Conservation (phyloP, 257 asterid genomes). For the Knoxia roxburghii region DNA sequence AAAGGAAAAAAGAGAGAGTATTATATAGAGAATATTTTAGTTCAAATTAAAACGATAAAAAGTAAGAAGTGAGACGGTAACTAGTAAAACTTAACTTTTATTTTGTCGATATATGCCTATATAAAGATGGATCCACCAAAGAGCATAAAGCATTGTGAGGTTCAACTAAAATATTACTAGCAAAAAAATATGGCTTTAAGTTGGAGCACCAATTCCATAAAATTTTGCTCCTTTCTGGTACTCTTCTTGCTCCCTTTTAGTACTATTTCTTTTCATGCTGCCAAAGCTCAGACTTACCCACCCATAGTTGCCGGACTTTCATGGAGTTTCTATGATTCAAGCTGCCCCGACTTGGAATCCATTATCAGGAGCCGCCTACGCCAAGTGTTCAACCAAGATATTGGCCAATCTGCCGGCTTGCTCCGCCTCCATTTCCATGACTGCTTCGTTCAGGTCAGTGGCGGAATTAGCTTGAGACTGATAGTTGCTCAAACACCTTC, state of each 20-base stretch:
- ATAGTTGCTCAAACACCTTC: too few species aligned
- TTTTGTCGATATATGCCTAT: too few species aligned
- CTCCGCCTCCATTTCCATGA: conserved; percentile 33
- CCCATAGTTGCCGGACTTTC: conserved; percentile 30
- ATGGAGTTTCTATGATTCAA: conserved; percentile 23
- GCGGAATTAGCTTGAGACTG: too few species aligned
- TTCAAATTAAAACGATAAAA: too few species aligned
- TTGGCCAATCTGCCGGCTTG: conserved; percentile 26
- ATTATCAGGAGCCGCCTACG: conserved; percentile 16
- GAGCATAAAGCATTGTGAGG: neutral
- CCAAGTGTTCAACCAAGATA: conserved; percentile 14
- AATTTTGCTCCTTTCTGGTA: neutral
- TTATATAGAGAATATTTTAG: too few species aligned
- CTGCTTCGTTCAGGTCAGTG: conserved; percentile 24
- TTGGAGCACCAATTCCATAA: neutral
- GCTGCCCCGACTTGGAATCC: conserved; percentile 22
- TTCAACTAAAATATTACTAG: too few species aligned
- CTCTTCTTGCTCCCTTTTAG: neutral
- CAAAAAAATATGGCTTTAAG: neutral
- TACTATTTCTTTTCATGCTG: conserved; percentile 2
- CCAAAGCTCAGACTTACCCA: conserved; percentile 22
- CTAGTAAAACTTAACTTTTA: too few species aligned
- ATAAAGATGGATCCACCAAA: neutral
- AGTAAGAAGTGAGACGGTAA: too few species aligned
- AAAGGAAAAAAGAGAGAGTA: too few species aligned